phyloP scores from a whole-genome alignment of 2,329 filamentous ascomycete species.

The Aspergillus texensis region DNA sequence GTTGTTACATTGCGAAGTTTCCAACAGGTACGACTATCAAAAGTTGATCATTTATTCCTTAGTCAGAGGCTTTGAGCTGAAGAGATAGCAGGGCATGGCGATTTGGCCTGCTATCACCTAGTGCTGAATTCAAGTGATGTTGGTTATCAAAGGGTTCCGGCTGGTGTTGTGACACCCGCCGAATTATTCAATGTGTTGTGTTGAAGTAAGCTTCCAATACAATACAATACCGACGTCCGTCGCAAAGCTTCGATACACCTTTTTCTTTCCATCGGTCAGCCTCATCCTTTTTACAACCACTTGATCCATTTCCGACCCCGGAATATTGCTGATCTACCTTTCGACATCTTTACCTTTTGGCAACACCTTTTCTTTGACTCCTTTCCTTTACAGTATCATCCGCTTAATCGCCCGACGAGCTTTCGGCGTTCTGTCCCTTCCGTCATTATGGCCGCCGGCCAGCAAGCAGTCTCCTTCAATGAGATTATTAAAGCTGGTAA shows the following conservation, averaged over 20 bases:
- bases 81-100: background rate
- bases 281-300: background rate
- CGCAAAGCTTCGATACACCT: constrained; percentile 1
- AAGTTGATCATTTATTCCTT: background rate
- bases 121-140: background rate
- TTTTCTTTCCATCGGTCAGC: background rate
- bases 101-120: background rate
- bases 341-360: background rate
- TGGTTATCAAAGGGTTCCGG: background rate
- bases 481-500: constrained; percentile 56
- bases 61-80: background rate
- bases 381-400: background rate
- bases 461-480: constrained; percentile 50
- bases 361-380: background rate
- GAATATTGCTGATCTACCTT: background rate
- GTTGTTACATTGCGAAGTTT: background rate
- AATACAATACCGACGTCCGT: background rate
- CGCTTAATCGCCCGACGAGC: background rate
- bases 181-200: background rate
- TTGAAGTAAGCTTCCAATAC: background rate
- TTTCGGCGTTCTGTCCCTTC: background rate
- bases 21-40: background rate
- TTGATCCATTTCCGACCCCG: background rate
- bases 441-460: constrained; percentile 38
- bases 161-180: background rate